Evolutionary conservation across 108 stramenopile genomes (phyloP).

Genomic region (Cyclostephanos tholiformis): DNA sequence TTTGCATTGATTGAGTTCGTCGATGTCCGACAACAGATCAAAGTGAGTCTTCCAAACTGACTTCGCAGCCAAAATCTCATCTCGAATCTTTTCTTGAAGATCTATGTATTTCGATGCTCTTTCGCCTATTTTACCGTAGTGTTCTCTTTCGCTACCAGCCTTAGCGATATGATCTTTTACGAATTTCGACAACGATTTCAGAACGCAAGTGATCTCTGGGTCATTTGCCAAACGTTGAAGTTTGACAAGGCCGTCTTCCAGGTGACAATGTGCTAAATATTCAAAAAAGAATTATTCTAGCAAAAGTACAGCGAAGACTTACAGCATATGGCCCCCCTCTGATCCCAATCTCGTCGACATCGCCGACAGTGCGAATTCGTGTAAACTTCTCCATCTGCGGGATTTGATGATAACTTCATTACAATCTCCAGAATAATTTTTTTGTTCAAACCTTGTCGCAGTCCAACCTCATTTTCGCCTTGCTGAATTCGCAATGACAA

Average conservation of each 20-base stretch:
- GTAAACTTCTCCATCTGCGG: slow-evolving; percentile 35
- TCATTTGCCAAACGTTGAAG: slow-evolving; percentile 28
- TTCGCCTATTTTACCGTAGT: slow-evolving; percentile 5
- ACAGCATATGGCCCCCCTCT: slow-evolving; percentile 54
- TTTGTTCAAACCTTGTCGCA: slow-evolving; percentile 12
- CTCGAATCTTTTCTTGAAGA: slow-evolving; percentile 40
- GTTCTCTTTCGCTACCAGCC: background rate
- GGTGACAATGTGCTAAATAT: slow-evolving; percentile 31
- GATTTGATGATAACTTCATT: slow-evolving; percentile 22
- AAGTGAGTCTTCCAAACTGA: slow-evolving; percentile 65
- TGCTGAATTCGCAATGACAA: slow-evolving; percentile 37
- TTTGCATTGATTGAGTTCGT: slow-evolving; percentile 69
- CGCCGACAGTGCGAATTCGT: slow-evolving; percentile 60
- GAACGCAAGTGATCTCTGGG: slow-evolving; percentile 31
- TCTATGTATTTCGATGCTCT: slow-evolving; percentile 48
- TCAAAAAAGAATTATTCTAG: background rate
- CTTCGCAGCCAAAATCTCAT: slow-evolving; percentile 53
- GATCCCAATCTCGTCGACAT: slow-evolving; percentile 60
- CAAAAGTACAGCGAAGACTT: slow-evolving; percentile 24
- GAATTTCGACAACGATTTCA: slow-evolving; percentile 30
- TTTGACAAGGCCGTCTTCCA: slow-evolving; percentile 41
- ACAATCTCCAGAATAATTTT: slow-evolving; percentile 21
- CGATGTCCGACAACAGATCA: slow-evolving; percentile 68
- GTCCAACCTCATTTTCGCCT: slow-evolving; percentile 34
- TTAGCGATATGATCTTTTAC: slow-evolving; percentile 9